Base-by-base conservation (phyloP, 2,329 filamentous ascomycete species). In the Diaporthe vaccinii region DNA sequence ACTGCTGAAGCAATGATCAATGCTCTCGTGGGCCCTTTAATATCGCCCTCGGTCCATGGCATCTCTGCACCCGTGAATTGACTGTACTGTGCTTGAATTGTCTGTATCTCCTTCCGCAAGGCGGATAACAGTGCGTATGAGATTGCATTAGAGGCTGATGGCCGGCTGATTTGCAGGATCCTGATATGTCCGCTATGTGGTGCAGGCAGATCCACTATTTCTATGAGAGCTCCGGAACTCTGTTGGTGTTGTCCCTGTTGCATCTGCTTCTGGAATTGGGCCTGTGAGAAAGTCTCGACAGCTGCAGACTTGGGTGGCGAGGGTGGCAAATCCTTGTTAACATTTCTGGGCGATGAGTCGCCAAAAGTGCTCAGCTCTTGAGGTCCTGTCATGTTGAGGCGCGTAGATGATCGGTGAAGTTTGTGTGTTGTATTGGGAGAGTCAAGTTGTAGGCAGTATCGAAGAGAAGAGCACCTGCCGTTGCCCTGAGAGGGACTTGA, bases 91-190 rank as follows among this genome's bases (percentile, higher is more conserved):
- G 83, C 85, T 73, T 93, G 91, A 62, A 98, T 89, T 75, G 90
- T 89, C 79, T 95, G 90, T 74, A 98, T 89, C 80, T 98, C 91
- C 55, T 90, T 88, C 70, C 90, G 90, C 75, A 99, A 88, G 61
- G 93, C 90, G 5, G 91, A 85, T 67, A 99, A 90, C 49, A 99
- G 89, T 75, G 92, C 91, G 76, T 88, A 90, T 0, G 96, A 98
- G 82, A 99, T 94, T 78, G 97, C 96, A 84, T 99, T 99, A 81
- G 96, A 94, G 51, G 95, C 93, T 9, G 90, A 84, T 0, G 95
- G 95, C 9, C 95, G 91, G 85, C 98, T 97, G 78, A 99, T 90
- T 76, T 96, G 93, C 75, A 98, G 91, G 77, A 98, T 90, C 75
- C 95, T 93, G 84, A 98, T 97, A 85, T 93, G 93, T 78, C 96